Evolutionary conservation across 2,329 filamentous ascomycete species (phyloP).

Genomic region (Aureobasidium sp.): DNA sequence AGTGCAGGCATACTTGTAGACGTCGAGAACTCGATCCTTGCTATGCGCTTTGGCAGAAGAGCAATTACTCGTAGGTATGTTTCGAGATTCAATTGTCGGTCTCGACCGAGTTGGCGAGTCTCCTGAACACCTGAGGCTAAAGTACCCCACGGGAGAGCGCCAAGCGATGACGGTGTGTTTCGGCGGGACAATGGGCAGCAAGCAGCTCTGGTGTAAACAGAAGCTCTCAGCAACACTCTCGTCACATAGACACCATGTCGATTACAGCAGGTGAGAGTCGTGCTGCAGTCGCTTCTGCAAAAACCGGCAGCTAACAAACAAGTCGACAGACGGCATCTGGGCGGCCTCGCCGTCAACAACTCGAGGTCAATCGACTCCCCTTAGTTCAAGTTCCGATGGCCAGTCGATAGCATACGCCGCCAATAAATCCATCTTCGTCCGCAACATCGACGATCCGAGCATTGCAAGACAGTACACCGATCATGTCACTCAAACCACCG

Average conservation of each 20-base stretch:
- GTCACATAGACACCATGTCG: conserved; percentile 20
- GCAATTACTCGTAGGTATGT: background rate
- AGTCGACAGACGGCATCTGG: conserved; percentile 59
- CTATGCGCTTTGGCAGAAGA: too few relatives aligned
- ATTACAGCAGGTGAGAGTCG: conserved; percentile 20
- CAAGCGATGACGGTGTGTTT: conserved; percentile 10
- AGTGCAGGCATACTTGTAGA: background rate
- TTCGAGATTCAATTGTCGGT: background rate
- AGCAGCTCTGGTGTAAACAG: background rate
- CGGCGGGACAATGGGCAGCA: background rate
- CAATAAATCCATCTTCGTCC: conserved; percentile 93
- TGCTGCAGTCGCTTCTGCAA: background rate
- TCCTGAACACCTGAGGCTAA: background rate
- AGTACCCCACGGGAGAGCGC: background rate
- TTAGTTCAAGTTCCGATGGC: conserved; percentile 82
- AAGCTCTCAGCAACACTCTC: background rate
- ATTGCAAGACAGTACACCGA: conserved; percentile 83
- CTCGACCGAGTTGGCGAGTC: background rate
- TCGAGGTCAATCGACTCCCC: conserved; percentile 79
- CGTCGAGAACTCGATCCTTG: background rate
- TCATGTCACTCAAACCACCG: conserved; percentile 81
- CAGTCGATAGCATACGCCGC: conserved; percentile 90
- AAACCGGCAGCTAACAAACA: background rate
- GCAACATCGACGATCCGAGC: conserved; percentile 84
- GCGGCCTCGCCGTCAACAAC: conserved; percentile 78